Evolutionary conservation across 2,329 filamentous ascomycete genomes (phyloP).

Genomic region (Diaporthe citriasiana): DNA sequence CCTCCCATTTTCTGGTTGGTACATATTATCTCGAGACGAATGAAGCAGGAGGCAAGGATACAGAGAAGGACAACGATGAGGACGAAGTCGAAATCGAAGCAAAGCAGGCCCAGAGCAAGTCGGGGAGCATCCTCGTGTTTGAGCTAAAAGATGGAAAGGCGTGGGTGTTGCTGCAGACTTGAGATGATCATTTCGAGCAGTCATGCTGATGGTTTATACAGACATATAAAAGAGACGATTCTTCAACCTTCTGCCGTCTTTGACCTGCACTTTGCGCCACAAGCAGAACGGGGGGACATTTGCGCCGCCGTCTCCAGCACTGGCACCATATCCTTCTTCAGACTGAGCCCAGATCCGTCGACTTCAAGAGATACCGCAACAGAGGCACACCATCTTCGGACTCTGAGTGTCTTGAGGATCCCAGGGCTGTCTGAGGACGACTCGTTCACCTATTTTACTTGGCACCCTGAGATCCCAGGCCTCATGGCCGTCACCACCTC

Average conservation of each 20-base stretch:
- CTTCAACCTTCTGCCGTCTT: slow-evolving; percentile 81
- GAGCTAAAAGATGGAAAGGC: slow-evolving; percentile 64
- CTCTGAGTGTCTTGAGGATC: slow-evolving; percentile 61
- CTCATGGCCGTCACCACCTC: slow-evolving; percentile 80
- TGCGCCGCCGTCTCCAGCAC: slow-evolving; percentile 86
- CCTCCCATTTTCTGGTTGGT: slow-evolving; percentile 81
- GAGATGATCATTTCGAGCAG: slow-evolving; percentile 38
- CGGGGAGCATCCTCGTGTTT: slow-evolving; percentile 81
- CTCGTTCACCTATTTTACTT: slow-evolving; percentile 80
- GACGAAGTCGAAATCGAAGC: slow-evolving; percentile 47
- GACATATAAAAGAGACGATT: slow-evolving; percentile 70
- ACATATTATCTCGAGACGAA: slow-evolving; percentile 82
- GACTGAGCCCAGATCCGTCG: slow-evolving; percentile 58
- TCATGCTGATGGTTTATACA: slow-evolving; percentile 51
- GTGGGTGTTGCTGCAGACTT: slow-evolving; percentile 61
- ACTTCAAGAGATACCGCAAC: slow-evolving; percentile 43
- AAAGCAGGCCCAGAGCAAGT: slow-evolving; percentile 71
- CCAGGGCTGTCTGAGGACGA: slow-evolving; percentile 67
- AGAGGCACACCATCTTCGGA: slow-evolving; percentile 48
- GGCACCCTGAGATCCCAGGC: slow-evolving; percentile 71
- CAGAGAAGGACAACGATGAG: slow-evolving; percentile 44
- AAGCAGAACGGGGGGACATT: slow-evolving; percentile 60
- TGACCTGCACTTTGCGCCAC: slow-evolving; percentile 84
- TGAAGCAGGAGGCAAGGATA: slow-evolving; percentile 43
- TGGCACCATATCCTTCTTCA: slow-evolving; percentile 76